These are phyloP conservation scores for Tephrocybe sp. DNA, from an alignment of 768 basidiomycete species.

Conservation along the genomic window DNA sequence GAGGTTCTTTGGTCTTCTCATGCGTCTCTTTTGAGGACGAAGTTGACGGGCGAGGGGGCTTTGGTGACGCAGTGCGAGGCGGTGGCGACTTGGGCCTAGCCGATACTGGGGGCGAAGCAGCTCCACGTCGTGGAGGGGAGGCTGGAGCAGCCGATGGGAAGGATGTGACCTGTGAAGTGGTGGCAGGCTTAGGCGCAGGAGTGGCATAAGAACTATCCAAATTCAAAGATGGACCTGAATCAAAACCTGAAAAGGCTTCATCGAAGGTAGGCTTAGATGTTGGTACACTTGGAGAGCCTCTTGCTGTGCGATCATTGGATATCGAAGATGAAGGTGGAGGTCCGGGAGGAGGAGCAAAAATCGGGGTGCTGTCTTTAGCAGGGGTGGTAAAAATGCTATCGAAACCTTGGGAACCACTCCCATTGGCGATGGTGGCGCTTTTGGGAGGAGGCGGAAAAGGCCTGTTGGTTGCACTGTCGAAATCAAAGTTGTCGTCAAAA, in stretches of 20 bases:
- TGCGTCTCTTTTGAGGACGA: conserved; percentile 59
- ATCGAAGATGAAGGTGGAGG: not conserved
- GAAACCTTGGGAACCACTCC: conserved; percentile 24
- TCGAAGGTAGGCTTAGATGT: conserved; percentile 35
- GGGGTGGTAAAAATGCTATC: conserved; percentile 31
- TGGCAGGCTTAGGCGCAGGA: conserved; percentile 17
- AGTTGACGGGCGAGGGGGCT: conserved; percentile 57
- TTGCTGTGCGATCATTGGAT: conserved; percentile 5
- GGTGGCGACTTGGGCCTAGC: conserved; percentile 46
- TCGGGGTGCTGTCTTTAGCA: not conserved
- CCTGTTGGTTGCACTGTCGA: conserved; percentile 38
- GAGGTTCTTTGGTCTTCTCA: conserved; percentile 56
- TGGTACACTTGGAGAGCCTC: not conserved
- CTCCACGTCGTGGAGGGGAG: conserved; percentile 33
- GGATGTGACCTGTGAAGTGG: conserved; percentile 21
- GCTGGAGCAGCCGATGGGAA: conserved; percentile 25
- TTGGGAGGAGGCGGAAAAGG: conserved; percentile 28
- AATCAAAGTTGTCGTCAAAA: conserved; percentile 64
- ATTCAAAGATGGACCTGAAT: conserved; percentile 36
- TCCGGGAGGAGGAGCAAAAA: conserved; percentile 1
- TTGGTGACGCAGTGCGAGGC: conserved; percentile 56
- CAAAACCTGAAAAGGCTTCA: conserved; percentile 56
- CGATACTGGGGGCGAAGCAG: conserved; percentile 38
- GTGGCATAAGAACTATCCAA: conserved; percentile 39
- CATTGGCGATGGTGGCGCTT: conserved; percentile 4